Conservation (phyloP, 179 eudicot genomes). For the Beta lomatogona region DNA sequence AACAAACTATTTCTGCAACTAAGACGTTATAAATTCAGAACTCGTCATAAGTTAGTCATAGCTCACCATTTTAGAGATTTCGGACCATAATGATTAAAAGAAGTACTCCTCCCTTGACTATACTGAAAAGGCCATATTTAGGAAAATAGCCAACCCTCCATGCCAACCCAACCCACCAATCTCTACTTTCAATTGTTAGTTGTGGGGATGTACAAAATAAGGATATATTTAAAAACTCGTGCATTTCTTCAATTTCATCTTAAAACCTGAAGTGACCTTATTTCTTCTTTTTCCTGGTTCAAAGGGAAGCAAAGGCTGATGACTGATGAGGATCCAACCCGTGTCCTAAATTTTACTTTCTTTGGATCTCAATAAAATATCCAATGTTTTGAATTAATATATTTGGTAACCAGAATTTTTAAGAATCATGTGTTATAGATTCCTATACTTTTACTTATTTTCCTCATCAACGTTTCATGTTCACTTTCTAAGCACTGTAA, state of each 20-base stretch:
- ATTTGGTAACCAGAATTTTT: background rate
- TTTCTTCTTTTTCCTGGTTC: background rate
- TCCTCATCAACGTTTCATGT: no score
- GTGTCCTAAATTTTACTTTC: background rate
- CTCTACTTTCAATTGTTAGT: no score
- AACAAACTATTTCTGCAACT: background rate
- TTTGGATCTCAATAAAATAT: background rate
- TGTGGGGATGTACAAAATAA: no score
- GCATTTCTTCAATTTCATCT: background rate
- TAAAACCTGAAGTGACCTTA: background rate
- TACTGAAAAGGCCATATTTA: background rate
- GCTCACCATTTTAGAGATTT: background rate
- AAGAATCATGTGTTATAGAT: no score
- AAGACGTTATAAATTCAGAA: background rate
- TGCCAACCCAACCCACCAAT: no score
- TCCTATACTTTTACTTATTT: no score
- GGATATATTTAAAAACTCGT: background rate
- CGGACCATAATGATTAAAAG: background rate
- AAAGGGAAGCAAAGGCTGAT: background rate
- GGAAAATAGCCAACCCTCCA: no score
- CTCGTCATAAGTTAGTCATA: background rate
- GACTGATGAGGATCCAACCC: background rate
- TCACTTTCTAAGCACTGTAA: no score
- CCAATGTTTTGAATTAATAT: background rate
- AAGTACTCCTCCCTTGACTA: background rate